Evolutionary conservation across 768 basidiomycete genomes (phyloP).

Genomic region (Coprinopsis sp.): DNA sequence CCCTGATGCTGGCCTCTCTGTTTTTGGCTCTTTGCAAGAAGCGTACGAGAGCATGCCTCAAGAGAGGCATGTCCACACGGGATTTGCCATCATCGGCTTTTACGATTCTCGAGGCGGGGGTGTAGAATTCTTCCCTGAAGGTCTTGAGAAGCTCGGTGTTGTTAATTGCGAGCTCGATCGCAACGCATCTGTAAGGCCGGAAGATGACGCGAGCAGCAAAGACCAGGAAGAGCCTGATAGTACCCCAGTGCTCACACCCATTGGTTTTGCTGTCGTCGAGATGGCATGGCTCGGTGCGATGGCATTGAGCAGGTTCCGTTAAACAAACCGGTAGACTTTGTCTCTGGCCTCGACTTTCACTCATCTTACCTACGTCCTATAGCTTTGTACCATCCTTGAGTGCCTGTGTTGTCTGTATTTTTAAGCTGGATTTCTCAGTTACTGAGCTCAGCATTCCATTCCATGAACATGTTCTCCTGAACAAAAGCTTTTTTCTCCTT

Average conservation of each 20-base stretch:
- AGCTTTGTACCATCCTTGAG: too few relatives aligned
- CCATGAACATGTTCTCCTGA: too few relatives aligned
- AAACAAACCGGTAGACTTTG: too few relatives aligned
- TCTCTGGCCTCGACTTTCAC: too few relatives aligned
- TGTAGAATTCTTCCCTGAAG: constrained; percentile 78
- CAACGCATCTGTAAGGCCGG: constrained; percentile 8
- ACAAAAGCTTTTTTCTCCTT: too few relatives aligned
- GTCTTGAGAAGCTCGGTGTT: constrained; percentile 70
- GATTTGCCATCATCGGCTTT: constrained; percentile 47
- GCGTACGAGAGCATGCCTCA: constrained; percentile 45
- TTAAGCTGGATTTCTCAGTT: too few relatives aligned
- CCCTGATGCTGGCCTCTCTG: constrained; percentile 64
- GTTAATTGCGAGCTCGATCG: constrained; percentile 36
- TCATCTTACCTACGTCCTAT: too few relatives aligned
- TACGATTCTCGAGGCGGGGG: constrained; percentile 61
- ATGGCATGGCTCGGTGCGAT: constrained; percentile 53
- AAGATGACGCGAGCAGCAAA: constrained; percentile 9
- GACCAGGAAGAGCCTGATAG: constrained; percentile 34
- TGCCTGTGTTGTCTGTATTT: too few relatives aligned
- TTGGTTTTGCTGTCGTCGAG: constrained; percentile 51
- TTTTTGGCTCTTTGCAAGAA: constrained; percentile 55
- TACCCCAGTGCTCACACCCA: constrained; percentile 43
- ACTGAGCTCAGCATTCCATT: too few relatives aligned
- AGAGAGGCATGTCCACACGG: constrained; percentile 18
- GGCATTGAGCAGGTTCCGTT: constrained; percentile 50